These are phyloP conservation scores for Meyerozyma sp. DNA, from an alignment of 1,139 yeast species.

Conservation along the genomic window DNA sequence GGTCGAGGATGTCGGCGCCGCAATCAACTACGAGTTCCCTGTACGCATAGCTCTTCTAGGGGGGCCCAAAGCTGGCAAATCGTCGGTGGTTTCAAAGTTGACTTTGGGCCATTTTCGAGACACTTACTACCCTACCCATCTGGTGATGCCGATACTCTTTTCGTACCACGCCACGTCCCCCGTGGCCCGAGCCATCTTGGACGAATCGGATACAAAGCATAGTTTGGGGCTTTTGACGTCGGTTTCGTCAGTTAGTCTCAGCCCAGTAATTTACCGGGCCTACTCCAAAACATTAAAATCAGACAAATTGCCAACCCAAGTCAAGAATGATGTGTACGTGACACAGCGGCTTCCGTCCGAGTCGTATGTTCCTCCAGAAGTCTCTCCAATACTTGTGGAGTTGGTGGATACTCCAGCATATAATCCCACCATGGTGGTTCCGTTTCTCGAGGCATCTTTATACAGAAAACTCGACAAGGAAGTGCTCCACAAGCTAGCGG, in stretches of 20 bases:
- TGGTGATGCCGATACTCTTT: conserved; percentile 48
- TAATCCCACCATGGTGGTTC: conserved; percentile 59
- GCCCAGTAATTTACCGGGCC: conserved; percentile 26
- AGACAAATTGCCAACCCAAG: conserved; percentile 18
- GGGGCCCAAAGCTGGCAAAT: conserved; percentile 47
- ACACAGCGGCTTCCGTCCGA: background rate
- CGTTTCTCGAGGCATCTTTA: conserved; percentile 67
- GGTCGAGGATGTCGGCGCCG: background rate
- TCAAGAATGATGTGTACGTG: conserved; percentile 6
- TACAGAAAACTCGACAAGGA: conserved; percentile 57
- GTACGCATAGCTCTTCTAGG: conserved; percentile 55
- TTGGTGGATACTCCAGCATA: conserved; percentile 70
- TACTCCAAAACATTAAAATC: conserved; percentile 6
- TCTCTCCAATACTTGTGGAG: conserved; percentile 60
- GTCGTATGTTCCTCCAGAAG: conserved; percentile 27
- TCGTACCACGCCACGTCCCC: conserved; percentile 42
- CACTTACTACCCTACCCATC: conserved; percentile 64
- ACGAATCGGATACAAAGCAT: conserved; percentile 26
- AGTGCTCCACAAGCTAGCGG: conserved; percentile 55
- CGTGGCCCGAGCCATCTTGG: conserved; percentile 41
- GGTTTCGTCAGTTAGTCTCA: conserved; percentile 15
- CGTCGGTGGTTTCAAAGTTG: conserved; percentile 47
- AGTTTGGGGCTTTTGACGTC: conserved; percentile 10
- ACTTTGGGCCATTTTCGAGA: conserved; percentile 44
- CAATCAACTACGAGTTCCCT: conserved; percentile 19